Base-by-base conservation (phyloP, 768 basidiomycete species). In the Guyanaporus albipodus region DNA sequence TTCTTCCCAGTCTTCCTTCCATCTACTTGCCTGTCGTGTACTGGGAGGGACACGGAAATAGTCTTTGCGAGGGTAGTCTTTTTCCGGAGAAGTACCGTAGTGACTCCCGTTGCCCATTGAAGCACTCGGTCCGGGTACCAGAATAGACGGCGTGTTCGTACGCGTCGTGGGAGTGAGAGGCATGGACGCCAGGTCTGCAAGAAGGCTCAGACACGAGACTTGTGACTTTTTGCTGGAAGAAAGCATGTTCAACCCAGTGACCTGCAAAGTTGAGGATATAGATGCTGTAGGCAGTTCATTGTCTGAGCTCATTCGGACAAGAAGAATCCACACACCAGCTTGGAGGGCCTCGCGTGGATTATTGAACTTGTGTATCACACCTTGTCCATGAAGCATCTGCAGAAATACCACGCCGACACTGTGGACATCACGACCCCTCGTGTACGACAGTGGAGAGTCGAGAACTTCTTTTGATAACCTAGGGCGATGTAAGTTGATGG, bases 1-100 rank as follows among this genome's bases (percentile, higher is more conserved):
- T 61, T 95, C 92, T 59, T 94, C 91, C 83, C 90, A 97, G 56
- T 97, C 93, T 44, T 90, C 85, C 57, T 89, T 87, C 82, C 91
- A 97, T 48, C 93, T 70, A 57, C 91, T 93, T 3, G 76, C 64
- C 14, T 82, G 79, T 24, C 78, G 73, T 22, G 75, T 62, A 21
- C 66, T 55, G 31, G 54, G 55, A 51, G 58, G 41, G 45, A 58
- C 58, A 38, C 69, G 67, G 62, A 83, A 82, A 60, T 83, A 85
- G 33, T 83, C 84, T 8, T 73, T 71, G n/a, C n/a, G n/a, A n/a
- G n/a, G n/a, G n/a, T 83, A 85, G 33, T 83, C 84, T 8, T 73
- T 71, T 41, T 88, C 84, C 0, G 87, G 87, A 0, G 86, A 85
- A 6, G 76, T 74, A 38, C 62, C 48, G 62, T 63, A 38, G 9